Evolutionary conservation across 148 eudicot species (phyloP).

Genomic region (Diospyros lotus): DNA sequence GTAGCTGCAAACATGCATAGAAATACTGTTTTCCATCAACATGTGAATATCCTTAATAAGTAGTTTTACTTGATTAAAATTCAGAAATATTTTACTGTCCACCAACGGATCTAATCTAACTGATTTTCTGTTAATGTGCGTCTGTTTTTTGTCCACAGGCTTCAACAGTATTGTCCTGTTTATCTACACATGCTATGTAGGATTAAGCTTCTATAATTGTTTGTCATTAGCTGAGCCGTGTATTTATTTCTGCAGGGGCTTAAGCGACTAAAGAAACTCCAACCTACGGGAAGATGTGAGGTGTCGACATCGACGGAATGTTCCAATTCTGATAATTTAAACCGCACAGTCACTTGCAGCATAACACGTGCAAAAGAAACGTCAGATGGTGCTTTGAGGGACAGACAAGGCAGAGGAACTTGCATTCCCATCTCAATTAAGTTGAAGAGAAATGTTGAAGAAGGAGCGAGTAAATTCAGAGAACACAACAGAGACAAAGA

Average conservation of each 20-base stretch:
- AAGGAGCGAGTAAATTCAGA: slow-evolving; percentile 21
- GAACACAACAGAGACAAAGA: slow-evolving; percentile 9
- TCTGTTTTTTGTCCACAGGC: neutral
- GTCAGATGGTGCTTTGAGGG: slow-evolving; percentile 17
- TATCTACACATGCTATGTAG: neutral
- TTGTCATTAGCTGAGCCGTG: neutral
- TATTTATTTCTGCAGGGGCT: slow-evolving; percentile 45
- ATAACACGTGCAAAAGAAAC: slow-evolving; percentile 23
- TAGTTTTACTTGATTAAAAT: neutral
- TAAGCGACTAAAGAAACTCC: slow-evolving; percentile 58
- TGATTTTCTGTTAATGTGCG: neutral
- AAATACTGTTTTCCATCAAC: neutral
- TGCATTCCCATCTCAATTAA: slow-evolving; percentile 46
- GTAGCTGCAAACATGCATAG: too few relatives aligned
- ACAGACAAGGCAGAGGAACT: slow-evolving; percentile 24
- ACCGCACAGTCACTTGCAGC: slow-evolving; percentile 2
- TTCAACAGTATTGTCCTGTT: neutral
- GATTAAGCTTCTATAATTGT: neutral
- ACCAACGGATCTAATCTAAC: neutral
- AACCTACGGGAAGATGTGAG: slow-evolving; percentile 31
- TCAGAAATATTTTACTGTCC: neutral
- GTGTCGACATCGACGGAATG: slow-evolving; percentile 22
- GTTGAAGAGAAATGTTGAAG: slow-evolving; percentile 40
- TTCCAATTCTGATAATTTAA: slow-evolving; percentile 16
- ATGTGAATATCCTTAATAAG: neutral